A percentile compares a stretch with the other conserved stretches of the same genome.
Evolutionary conservation across 805 yeast genomes (phyloP).

Genomic region (Scheffersomyces ergatensis): DNA sequence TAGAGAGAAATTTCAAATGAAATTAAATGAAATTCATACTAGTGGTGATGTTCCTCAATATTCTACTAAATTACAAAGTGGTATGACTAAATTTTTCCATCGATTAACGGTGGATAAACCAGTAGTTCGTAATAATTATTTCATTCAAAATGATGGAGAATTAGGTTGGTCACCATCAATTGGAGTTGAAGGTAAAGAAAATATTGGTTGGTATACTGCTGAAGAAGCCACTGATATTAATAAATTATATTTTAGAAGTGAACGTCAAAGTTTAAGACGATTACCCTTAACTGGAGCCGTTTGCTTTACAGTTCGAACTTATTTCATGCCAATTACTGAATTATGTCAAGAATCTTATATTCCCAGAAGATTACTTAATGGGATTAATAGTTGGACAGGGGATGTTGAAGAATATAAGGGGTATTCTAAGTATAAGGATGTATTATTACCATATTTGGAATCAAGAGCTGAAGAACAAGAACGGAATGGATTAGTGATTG

Average conservation of each 20-base stretch:
- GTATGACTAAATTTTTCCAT: conserved; percentile 66
- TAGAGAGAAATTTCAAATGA: conserved; percentile 55
- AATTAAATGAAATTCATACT: conserved; percentile 58
- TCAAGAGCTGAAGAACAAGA: conserved; percentile 49
- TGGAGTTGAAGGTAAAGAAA: conserved; percentile 51
- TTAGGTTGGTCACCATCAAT: conserved; percentile 65
- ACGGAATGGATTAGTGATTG: conserved; percentile 33
- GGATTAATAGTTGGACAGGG: conserved; percentile 56
- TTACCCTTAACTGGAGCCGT: conserved; percentile 59
- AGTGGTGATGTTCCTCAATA: conserved; percentile 69
- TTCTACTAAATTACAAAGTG: conserved; percentile 52
- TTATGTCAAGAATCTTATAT: conserved; percentile 58
- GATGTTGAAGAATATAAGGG: conserved; percentile 66
- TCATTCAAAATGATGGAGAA: conserved; percentile 60
- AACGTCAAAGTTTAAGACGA: conserved; percentile 61
- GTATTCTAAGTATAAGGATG: conserved; percentile 49
- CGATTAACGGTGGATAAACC: conserved; percentile 58
- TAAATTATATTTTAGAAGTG: conserved; percentile 57
- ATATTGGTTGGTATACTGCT: conserved; percentile 68
- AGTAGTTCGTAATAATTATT: conserved; percentile 66
- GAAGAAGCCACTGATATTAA: conserved; percentile 43
- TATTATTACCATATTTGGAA: conserved; percentile 53
- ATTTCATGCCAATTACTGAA: conserved; percentile 54
- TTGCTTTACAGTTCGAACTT: conserved; percentile 62
- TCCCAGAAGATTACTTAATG: conserved; percentile 59